Base-by-base conservation (phyloP, 257 asterid species). In the Solanum chilense region DNA sequence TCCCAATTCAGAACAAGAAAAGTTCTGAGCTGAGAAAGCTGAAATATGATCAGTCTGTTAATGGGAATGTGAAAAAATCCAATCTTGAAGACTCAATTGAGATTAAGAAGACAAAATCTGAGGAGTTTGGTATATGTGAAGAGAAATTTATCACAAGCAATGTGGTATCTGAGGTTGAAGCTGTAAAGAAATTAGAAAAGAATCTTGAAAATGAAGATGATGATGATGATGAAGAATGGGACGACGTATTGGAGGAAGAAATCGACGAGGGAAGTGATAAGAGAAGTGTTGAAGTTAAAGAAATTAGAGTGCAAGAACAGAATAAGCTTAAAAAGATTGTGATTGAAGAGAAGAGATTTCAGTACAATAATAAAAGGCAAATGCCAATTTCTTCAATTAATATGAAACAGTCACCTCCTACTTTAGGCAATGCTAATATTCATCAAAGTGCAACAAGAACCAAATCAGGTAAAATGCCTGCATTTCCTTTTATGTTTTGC, bases 61-160 rank as follows among this genome's bases (percentile, higher is more conserved):
- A 73, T 87, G 90, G 70, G 41, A 86, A 70, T 85, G 70, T 84
- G 68, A 89, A 64, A 44, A 60, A 84, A 47, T 21, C 31, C 37
- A 66, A 85, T n/a, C 87, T 69, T 35, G 86, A 84, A 33, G 85
- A 66, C 4, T 45, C 88, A 62, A 45, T 47, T 86, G 91, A 44
- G 21, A 68, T 87, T 42, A 25, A 44, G 42, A 89, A 86, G 73
- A 86, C 91, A 76, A 90, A 91, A 90, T 93, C 95, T 82, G 95
- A 91, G 42, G 94, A 91, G 44, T 29, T 87, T 80, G 94, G 88
- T 71, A 88, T 85, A 20, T 94, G 92, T 91, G 95, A 94, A 85
- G 95, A 93, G 85, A 91, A 93, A 90, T 88, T 87, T 42, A 88
- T 93, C 33, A 87, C 95, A 21, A 90, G 93, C 86, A 87, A 88